Percentiles rank a stretch among this genome's conserved stretches.
Evolutionary conservation across 176 grass and related monocot genomes (phyloP).

Genomic region (Canna indica): DNA sequence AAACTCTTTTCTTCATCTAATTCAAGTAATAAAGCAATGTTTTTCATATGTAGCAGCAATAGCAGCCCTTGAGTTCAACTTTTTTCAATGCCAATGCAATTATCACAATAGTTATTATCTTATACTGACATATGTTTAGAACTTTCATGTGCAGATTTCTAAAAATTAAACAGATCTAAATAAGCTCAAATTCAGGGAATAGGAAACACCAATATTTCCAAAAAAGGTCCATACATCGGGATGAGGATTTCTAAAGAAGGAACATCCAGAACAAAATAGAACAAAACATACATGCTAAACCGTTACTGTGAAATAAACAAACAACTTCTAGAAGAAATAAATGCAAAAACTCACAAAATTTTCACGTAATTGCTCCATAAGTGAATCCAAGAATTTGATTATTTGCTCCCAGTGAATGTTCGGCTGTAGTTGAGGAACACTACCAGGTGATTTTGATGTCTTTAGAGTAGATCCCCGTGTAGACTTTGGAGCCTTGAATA

Average conservation of each 20-base stretch:
- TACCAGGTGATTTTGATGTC: constrained; percentile 53
- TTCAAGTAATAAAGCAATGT: neutral
- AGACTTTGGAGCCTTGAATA: constrained; percentile 79
- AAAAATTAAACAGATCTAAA: neutral
- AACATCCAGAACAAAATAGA: neutral
- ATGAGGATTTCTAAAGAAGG: neutral
- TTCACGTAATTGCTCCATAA: constrained; percentile 57
- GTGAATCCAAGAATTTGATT: constrained; percentile 75
- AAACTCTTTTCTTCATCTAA: neutral
- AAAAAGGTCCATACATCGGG: neutral
- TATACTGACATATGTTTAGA: neutral
- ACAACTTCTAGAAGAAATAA: constrained; percentile 9
- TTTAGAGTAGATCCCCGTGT: constrained; percentile 53
- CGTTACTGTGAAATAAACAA: neutral
- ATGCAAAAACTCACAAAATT: constrained; percentile 56
- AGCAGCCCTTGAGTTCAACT: neutral
- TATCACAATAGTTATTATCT: neutral
- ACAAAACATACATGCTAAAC: neutral
- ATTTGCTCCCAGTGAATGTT: constrained; percentile 81
- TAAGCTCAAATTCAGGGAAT: neutral
- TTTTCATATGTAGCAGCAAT: neutral
- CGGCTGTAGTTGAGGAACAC: constrained; percentile 35
- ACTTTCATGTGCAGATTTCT: neutral
- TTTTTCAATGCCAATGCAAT: neutral
- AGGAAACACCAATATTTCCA: no score